Base-by-base conservation (phyloP, 75 land plant species). In the Ceratopteris richardii region DNA sequence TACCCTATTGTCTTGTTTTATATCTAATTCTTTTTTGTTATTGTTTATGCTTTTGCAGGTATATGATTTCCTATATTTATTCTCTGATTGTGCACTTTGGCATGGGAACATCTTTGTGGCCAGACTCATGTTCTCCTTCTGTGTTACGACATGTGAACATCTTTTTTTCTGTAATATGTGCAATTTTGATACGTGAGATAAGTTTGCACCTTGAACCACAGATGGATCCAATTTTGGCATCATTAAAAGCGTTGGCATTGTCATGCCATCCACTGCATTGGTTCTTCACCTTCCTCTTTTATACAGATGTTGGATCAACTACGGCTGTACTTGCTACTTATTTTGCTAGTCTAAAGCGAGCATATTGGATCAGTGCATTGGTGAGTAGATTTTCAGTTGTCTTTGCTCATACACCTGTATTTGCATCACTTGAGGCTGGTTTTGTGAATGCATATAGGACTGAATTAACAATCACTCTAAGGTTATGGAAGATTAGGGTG, bases 291-390 rank as follows among this genome's bases (percentile, higher is more conserved):
- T 82, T 74, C 60, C 81, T 87, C 12, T 87, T 73, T 65, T 84
- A 79, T 29, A 80, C 96, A 30, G 98, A 93, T 75, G 80, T 89
- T 30, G 98, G 90, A 29, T 93, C 98, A 10, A 72, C 88, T 29
- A 71, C 90, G 58, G 87, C 84, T n/a, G 84, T 89, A 26, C 83
- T 93, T 57, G 90, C 90, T 11, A 83, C 85, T 90, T 83, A 93
- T 61, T 69, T 93, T 29, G 71, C 82, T 21, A 68, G 82, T 59
- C 56, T 93, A 53, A 85, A 89, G 71, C 74, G 69, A 72, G 62
- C 77, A 1, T 83, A 88, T 54, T 69, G 69, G 76, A 62, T 72
- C 10, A 85, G 89, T 79, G 82, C 87, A 42, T 26, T 85, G 79
- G 96, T 90, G 75, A 70, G 66, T 76, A 46, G 9, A 3, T 31